Conservation (phyloP, 805 yeast genomes). For the Yarrowia yakushimensis region DNA sequence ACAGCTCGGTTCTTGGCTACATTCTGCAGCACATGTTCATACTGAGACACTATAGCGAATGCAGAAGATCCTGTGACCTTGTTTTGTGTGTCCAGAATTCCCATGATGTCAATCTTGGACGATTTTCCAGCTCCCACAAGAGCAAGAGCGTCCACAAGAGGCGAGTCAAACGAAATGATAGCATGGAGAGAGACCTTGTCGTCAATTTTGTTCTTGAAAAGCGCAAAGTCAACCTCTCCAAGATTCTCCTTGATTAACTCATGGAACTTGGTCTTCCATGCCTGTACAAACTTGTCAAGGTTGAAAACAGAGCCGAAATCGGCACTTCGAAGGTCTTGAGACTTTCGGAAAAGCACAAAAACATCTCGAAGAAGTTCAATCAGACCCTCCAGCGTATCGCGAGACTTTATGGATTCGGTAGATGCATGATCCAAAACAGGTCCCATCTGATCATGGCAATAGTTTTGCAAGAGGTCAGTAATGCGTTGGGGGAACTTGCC, state of each 20-base stretch:
- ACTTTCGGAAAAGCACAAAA: not conserved
- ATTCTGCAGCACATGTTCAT: not conserved
- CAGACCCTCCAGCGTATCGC: not conserved
- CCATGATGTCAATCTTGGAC: not conserved
- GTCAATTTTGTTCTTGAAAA: not conserved
- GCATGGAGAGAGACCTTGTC: not conserved
- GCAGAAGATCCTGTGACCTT: slow-evolving; percentile 5
- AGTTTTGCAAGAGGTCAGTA: not conserved
- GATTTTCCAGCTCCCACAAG: not conserved
- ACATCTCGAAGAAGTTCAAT: not conserved
- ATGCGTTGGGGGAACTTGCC: slow-evolving; percentile 4
- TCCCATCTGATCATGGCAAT: slow-evolving; percentile 2
- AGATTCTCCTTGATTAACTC: not conserved
- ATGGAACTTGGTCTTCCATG: slow-evolving; percentile 4
- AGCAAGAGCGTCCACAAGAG: slow-evolving; percentile 4
- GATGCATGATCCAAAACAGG: slow-evolving; percentile 2
- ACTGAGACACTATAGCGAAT: not conserved
- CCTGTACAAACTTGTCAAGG: not conserved
- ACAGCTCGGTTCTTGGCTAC: not conserved
- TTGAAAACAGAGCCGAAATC: not conserved
- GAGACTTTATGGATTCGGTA: not conserved
- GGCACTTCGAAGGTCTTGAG: not conserved
- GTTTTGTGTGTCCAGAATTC: not conserved
- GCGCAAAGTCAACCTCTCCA: not conserved
- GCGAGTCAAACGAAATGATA: slow-evolving; percentile 4